phyloP scores from a whole-genome alignment of 768 basidiomycete species.

The Amanita pallidorosea region DNA sequence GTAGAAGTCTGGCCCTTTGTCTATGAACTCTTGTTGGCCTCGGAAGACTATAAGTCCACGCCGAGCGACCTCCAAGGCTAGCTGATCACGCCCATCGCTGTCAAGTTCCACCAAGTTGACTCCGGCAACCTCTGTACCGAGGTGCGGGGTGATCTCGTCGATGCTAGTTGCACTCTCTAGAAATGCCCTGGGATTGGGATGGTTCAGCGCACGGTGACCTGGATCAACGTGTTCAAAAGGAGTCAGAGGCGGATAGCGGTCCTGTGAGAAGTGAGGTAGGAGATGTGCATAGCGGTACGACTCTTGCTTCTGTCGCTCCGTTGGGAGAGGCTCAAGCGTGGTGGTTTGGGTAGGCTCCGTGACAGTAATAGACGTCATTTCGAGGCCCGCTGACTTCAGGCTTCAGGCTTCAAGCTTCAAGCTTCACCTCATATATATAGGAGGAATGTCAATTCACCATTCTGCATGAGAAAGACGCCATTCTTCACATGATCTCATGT shows the following conservation, averaged over 20 bases:
- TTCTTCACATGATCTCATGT: constrained; percentile 3
- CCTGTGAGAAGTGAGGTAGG: constrained; percentile 53
- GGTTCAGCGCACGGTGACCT: constrained; percentile 53
- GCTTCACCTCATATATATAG: background rate
- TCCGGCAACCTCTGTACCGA: constrained; percentile 68
- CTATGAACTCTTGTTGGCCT: constrained; percentile 68
- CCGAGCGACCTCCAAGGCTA: constrained; percentile 65
- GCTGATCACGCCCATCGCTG: constrained; percentile 49
- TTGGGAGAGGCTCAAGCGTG: constrained; percentile 13
- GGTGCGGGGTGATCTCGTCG: constrained; percentile 56
- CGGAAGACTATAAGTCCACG: constrained; percentile 67
- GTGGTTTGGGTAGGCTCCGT: background rate
- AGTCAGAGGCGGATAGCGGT: constrained; percentile 54
- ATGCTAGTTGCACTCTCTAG: constrained; percentile 47
- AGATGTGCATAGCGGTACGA: constrained; percentile 60
- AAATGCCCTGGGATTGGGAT: constrained; percentile 60
- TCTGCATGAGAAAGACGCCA: constrained; percentile 12
- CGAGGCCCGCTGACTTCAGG: background rate
- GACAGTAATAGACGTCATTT: constrained; percentile 13
- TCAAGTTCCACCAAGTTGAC: constrained; percentile 55
- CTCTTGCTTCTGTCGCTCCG: constrained; percentile 14
- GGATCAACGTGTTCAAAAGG: constrained; percentile 76
- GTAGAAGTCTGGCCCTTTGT: constrained; percentile 56
- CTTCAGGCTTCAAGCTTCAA: background rate
- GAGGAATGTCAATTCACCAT: background rate